These are phyloP conservation scores for Podila clonocystis DNA, from an alignment of 192 early-diverging fungal species.

Conservation along the genomic window DNA sequence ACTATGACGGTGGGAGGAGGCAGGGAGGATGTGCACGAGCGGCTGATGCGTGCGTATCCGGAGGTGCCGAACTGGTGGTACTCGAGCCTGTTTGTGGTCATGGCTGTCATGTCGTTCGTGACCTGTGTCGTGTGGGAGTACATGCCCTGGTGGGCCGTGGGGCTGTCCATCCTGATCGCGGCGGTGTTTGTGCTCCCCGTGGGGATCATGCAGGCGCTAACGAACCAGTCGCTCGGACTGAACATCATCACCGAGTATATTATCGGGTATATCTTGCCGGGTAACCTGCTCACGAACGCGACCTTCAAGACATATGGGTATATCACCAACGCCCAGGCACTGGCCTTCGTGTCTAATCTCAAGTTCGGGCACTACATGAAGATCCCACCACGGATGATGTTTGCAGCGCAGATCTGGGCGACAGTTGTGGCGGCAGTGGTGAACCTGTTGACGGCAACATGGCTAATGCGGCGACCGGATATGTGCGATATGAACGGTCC, in stretches of 20 bases:
- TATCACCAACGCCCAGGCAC: constrained; percentile 75
- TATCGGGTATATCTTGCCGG: constrained; percentile 58
- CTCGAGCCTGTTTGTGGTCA: constrained; percentile 44
- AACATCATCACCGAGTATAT: constrained; percentile 63
- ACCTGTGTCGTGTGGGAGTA: constrained; percentile 29
- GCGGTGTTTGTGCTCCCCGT: constrained; percentile 19
- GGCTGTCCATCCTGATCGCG: constrained; percentile 51
- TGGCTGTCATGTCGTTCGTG: constrained; percentile 31
- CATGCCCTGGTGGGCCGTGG: constrained; percentile 60
- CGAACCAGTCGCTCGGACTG: constrained; percentile 56
- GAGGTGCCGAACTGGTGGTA: constrained; percentile 68
- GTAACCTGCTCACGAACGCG: constrained; percentile 59
- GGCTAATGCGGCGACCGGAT: constrained; percentile 27
- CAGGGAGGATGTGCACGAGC: constrained; percentile 55
- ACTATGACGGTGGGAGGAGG: not conserved
- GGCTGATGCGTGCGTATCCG: constrained; percentile 69
- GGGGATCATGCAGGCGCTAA: constrained; percentile 60
- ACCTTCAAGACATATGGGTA: constrained; percentile 68
- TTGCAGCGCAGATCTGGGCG: constrained; percentile 66
- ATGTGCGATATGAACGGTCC: constrained; percentile 53
- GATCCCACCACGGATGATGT: constrained; percentile 73
- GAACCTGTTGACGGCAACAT: constrained; percentile 43
- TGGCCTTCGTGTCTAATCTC: constrained; percentile 74
- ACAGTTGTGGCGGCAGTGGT: constrained; percentile 58
- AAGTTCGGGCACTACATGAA: constrained; percentile 84